A percentile compares a stretch with the other conserved stretches of the same genome.
These are phyloP conservation scores for Penicillium simplicissimum DNA, from an alignment of 495 filamentous ascomycete genomes.

Conservation along the genomic window DNA sequence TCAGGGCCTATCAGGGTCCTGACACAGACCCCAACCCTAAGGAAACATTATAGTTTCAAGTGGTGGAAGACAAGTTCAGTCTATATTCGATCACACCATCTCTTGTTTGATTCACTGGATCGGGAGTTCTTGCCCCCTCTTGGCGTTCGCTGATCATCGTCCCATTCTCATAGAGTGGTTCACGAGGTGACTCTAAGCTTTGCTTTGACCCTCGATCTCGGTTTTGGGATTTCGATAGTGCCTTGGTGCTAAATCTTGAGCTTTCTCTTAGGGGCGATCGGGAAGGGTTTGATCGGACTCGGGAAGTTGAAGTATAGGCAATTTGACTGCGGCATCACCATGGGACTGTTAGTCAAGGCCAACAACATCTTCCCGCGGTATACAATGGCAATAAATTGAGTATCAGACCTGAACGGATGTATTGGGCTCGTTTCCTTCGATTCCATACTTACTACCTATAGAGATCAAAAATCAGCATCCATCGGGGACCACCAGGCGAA, in stretches of 20 bases:
- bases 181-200: slow-evolving; percentile 9
- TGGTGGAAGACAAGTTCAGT: background rate
- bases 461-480: background rate
- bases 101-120: slow-evolving; percentile 10
- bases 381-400: background rate
- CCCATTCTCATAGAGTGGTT: slow-evolving; percentile 6
- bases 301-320: background rate
- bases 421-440: background rate
- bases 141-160: slow-evolving; percentile 21
- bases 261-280: background rate
- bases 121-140: slow-evolving; percentile 15
- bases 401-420: background rate
- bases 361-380: background rate
- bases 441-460: too few species aligned
- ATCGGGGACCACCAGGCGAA: slow-evolving; percentile 9
- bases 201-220: slow-evolving; percentile 8
- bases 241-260: background rate
- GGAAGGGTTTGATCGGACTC: background rate
- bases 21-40: slow-evolving; percentile 8
- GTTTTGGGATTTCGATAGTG: background rate
- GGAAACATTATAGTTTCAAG: background rate
- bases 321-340: background rate
- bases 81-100: slow-evolving; percentile 25
- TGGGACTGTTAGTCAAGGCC: background rate
- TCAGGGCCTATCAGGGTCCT: slow-evolving; percentile 20